A percentile compares a stretch with the other conserved stretches of the same genome.
Evolutionary conservation across 257 asterid species (phyloP).

Genomic region (Nemophila menziesii): DNA sequence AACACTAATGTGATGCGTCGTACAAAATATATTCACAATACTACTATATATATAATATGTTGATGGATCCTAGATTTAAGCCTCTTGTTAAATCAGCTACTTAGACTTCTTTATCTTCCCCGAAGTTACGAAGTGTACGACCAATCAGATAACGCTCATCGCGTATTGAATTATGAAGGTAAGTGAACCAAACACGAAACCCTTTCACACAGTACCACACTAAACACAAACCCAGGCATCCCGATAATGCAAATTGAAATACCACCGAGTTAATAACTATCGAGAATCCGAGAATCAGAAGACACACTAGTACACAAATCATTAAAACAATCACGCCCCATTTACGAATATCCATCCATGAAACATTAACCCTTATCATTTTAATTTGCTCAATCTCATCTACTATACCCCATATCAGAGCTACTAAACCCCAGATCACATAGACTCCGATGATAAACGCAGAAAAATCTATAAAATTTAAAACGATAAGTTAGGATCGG

Average conservation of each 20-base stretch:
- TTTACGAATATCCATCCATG: constrained; percentile 62
- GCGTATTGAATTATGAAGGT: constrained; percentile 89
- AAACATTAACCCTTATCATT: constrained; percentile 49
- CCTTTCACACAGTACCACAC: constrained; percentile 74
- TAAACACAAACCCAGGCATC: constrained; percentile 66
- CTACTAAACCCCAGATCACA: constrained; percentile 86
- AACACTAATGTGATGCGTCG: no score
- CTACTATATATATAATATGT: no score
- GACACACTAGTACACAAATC: constrained; percentile 62
- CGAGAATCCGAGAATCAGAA: constrained; percentile 92
- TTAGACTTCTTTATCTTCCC: constrained; percentile 25
- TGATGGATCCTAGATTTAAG: constrained; percentile 7
- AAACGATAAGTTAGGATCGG: constrained; percentile 4
- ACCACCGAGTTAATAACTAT: constrained; percentile 84
- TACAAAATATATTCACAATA: no score
- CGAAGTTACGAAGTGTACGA: constrained; percentile 79
- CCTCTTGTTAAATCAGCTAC: constrained; percentile 35
- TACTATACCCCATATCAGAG: constrained; percentile 87
- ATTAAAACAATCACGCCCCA: constrained; percentile 85
- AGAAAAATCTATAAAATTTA: constrained; percentile 47
- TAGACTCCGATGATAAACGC: constrained; percentile 95
- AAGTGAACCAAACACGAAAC: constrained; percentile 94
- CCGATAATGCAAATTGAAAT: constrained; percentile 86
- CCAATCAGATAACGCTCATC: constrained; percentile 93
- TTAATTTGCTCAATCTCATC: constrained; percentile 57